Evolutionary conservation across 2,329 filamentous ascomycete genomes (phyloP), one percentile per base, ranked within the genome.

Genomic region (Cytospora leucostoma): DNA sequence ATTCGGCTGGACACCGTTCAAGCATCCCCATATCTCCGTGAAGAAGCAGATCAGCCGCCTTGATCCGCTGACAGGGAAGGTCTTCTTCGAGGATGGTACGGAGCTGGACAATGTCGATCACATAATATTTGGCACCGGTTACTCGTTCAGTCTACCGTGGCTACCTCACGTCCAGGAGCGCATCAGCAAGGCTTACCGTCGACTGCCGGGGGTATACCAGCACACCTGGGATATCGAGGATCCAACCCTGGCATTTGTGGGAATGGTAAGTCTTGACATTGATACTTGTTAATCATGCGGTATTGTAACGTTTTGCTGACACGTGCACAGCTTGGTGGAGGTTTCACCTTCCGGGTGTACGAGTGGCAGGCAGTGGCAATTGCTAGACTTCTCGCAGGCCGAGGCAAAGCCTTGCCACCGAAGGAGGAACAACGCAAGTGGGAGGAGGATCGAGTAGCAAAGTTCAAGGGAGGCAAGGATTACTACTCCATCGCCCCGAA

Each of bases 71-170:
- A 68, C 69, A 0, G 72, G 79, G 21, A 76, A 73, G 0, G 76
- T 86, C 0, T 73, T 79, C 37, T 86, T 87, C 57, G 76, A 78
- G 52, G 82, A 87, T 56, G 83, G 83, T 0, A 78, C 78, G 0
- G 74, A 68, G 0, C 71, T 84, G 0, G 70, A 78, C 0, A 75
- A 80, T 6, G 79, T 87, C 10, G 84, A 88, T 66, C 72, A 82
- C 58, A 77, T 88, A 34, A 80, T 88, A 49, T 85, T 87, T 61
- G 84, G 82, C 4, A 88, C 85, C 0, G 85, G 85, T 0, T 87
- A 86, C 68, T 80, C 79, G 0, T 87, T 84, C 79, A 83, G 81
- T 2, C 71, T 86, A 0, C 84, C 83, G 0, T 87, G 83, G 68
- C 68, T 85, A 7, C 79, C 80, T 0, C 67, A 79, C 1, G 75